Conservation (phyloP, 2,329 filamentous ascomycete species). For the Aspergillus fructus region DNA sequence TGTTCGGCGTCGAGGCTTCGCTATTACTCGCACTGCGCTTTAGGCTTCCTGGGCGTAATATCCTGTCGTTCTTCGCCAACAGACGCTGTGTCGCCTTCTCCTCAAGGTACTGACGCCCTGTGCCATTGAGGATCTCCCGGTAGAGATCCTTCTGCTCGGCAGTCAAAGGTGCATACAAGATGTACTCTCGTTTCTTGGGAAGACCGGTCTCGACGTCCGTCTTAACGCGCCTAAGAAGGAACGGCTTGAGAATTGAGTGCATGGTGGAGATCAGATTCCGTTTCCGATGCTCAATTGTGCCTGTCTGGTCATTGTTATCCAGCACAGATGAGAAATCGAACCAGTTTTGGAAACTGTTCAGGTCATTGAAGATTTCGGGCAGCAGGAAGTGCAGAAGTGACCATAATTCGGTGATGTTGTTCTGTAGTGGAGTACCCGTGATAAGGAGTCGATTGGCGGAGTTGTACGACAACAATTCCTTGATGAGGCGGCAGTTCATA, state of each 20-base stretch:
- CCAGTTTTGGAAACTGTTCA: constrained; percentile 91
- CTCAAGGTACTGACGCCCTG: constrained; percentile 53
- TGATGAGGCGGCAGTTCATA: constrained; percentile 86
- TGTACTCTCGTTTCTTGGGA: constrained; percentile 96
- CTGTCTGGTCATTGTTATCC: constrained; percentile 74
- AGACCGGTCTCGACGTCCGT: constrained; percentile 86
- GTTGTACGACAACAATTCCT: constrained; percentile 81
- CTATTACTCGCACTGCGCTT: constrained; percentile 59
- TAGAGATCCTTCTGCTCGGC: constrained; percentile 90
- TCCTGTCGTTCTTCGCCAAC: constrained; percentile 35
- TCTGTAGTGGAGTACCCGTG: constrained; percentile 91
- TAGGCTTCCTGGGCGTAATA: constrained; percentile 45
- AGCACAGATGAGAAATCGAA: constrained; percentile 94
- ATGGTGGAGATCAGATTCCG: constrained; percentile 81
- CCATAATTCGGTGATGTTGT: constrained; percentile 94
- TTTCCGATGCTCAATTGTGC: constrained; percentile 76
- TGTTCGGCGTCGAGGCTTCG: constrained; percentile 54
- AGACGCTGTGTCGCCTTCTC: constrained; percentile 52
- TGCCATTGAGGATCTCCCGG: constrained; percentile 78
- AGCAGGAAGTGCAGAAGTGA: constrained; percentile 90
- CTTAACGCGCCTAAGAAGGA: constrained; percentile 84
- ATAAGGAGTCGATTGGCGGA: constrained; percentile 90
- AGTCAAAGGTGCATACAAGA: constrained; percentile 89
- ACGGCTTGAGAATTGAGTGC: constrained; percentile 87
- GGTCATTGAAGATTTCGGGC: constrained; percentile 87